Evolutionary conservation across 495 filamentous ascomycete species (phyloP), one percentile per base, ranked within the genome.

Genomic region (Antarctomyces pellizariae): DNA sequence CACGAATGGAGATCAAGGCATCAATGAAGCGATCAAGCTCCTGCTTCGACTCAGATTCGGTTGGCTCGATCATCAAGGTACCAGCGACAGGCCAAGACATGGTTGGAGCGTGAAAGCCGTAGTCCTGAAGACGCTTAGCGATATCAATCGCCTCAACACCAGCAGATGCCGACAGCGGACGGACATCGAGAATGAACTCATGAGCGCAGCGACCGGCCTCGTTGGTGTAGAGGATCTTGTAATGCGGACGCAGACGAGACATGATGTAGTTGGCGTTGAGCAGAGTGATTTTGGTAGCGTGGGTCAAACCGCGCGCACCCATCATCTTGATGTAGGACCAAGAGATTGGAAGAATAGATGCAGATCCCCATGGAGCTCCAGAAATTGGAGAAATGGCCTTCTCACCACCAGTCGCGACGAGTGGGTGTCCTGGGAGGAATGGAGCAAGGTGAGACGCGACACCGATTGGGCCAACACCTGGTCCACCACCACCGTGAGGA

Each of bases 261-360:
- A 93, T 72, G 50, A 97, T 79, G 57, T 97, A 97, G 59, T 97
- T 97, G 29, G 86, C 86, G 52, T 91, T 95, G 21, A 97, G 68
- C 16, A 97, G 54, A 7, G 79, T 86, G 45, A 93, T 75, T 50
- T 90, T 78, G 20, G 86, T 95, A 7, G 89, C 83, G 38, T 84
- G 75, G n/a, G 75, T 90, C 21, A 97, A 65, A 11, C 89, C 86
- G 13, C 68, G 62, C 24, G 40, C 40, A 56, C 58, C 83, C 89
- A 95, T 97, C 65, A 95, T 74, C 46, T 83, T 79, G 46, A 89
- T 89, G 45, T 95, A 97, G 19, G 90, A 72, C 80, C 83, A 95
- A 43, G 75, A 84, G 48, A 97, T 97, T 25, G 89, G 82, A 17
- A 95, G 59, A 34, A 97, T 93, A 48, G 76, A 75, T 26, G 89